Evolutionary conservation across 148 eudicot species (phyloP).

Genomic region (Vaccinium macrocarpon): DNA sequence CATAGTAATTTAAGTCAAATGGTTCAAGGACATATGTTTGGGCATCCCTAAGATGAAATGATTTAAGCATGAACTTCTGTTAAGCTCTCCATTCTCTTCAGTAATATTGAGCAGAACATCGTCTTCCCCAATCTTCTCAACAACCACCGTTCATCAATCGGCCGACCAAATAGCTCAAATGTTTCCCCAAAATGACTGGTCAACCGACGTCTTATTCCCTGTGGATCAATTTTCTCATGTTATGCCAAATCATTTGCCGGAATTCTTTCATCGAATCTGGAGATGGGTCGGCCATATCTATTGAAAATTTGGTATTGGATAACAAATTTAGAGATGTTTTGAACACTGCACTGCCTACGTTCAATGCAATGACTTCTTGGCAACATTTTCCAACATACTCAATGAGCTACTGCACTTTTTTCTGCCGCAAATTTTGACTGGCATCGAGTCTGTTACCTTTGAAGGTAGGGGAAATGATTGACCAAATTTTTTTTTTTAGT

Average conservation of each 20-base stretch:
- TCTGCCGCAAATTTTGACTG: background rate
- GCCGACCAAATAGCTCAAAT: background rate
- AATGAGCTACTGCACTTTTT: background rate
- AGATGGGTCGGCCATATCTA: conserved; percentile 13
- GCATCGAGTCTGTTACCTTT: background rate
- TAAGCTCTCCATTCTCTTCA: conserved; percentile 9
- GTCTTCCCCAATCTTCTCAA: background rate
- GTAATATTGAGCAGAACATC: conserved; percentile 23
- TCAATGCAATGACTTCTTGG: background rate
- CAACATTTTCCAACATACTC: background rate
- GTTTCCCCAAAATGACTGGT: background rate
- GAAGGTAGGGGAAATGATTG: too few species aligned
- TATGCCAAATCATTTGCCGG: background rate
- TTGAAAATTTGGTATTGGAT: background rate
- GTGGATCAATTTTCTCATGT: conserved; percentile 20
- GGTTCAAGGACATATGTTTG: too few species aligned
- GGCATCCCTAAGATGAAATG: too few species aligned
- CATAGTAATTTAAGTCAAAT: too few species aligned
- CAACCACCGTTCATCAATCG: conserved; percentile 13
- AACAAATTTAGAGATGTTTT: conserved; percentile 2
- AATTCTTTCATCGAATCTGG: background rate
- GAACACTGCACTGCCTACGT: background rate
- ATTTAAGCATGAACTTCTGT: background rate
- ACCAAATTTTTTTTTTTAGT: too few species aligned
- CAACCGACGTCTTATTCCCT: conserved; percentile 12